phyloP scores from a whole-genome alignment of 1,139 yeast genomes.

The Blastobotrys buckinghamii region DNA sequence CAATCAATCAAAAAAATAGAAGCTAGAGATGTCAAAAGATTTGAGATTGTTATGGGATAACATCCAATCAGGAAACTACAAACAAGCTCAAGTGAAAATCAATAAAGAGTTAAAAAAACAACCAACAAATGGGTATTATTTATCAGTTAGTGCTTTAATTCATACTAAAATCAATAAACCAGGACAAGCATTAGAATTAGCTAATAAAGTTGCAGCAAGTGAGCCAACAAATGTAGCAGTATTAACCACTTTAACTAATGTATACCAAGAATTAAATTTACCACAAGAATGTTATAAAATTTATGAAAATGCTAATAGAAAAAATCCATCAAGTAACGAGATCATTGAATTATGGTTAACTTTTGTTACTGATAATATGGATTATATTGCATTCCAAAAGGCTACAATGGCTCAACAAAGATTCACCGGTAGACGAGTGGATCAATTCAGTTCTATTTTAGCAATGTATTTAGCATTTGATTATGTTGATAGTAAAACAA shows the following conservation, averaged over 20 bases:
- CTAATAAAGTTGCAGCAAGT: slow-evolving; percentile 39
- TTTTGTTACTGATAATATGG: slow-evolving; percentile 28
- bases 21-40: slow-evolving; percentile 14
- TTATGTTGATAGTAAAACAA: slow-evolving; percentile 35
- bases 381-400: slow-evolving; percentile 32
- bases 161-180: slow-evolving; percentile 41
- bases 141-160: slow-evolving; percentile 44
- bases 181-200: slow-evolving; percentile 41
- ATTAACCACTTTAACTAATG: slow-evolving; percentile 37
- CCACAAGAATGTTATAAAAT: slow-evolving; percentile 38
- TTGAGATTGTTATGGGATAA: slow-evolving; percentile 36
- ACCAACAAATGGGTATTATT: slow-evolving; percentile 51
- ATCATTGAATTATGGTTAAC: slow-evolving; percentile 35
- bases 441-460: slow-evolving; percentile 44
- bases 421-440: slow-evolving; percentile 30
- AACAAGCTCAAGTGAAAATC: slow-evolving; percentile 47
- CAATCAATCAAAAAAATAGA: neutral
- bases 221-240: slow-evolving; percentile 53
- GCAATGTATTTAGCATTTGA: slow-evolving; percentile 30
- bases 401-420: slow-evolving; percentile 32
- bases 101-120: slow-evolving; percentile 46
- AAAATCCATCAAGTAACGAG: slow-evolving; percentile 43
- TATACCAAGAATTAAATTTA: slow-evolving; percentile 32
- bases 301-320: slow-evolving; percentile 53
- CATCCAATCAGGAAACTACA: slow-evolving; percentile 49